Percentiles rank a stretch among this genome's conserved stretches.
Evolutionary conservation across 2,329 filamentous ascomycete genomes (phyloP).

Genomic region (Fusarium pseudograminearum): DNA sequence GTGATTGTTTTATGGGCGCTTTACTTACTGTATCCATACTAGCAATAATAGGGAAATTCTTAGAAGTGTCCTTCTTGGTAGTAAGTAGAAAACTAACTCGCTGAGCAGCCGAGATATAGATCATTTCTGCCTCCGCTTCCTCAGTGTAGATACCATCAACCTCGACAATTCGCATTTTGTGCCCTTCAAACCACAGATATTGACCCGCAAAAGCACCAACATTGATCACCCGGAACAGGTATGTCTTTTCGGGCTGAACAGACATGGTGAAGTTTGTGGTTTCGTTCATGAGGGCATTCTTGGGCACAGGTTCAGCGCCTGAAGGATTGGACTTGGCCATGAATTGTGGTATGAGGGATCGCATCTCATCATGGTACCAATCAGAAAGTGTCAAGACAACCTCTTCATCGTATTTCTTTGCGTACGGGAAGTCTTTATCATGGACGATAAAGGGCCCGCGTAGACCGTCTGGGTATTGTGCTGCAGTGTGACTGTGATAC

Average conservation of each 20-base stretch:
- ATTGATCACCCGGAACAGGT: constrained; percentile 78
- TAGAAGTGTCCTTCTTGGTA: constrained; percentile 69
- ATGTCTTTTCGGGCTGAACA: constrained; percentile 76
- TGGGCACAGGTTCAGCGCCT: constrained; percentile 73
- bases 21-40: constrained; percentile 75
- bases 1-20: accelerated
- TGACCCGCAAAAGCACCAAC: constrained; percentile 78
- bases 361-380: constrained; percentile 75
- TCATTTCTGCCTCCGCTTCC: constrained; percentile 67
- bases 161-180: constrained; percentile 77
- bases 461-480: constrained; percentile 78
- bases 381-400: constrained; percentile 74
- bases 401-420: constrained; percentile 70
- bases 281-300: constrained; percentile 79
- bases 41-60: constrained; percentile 75
- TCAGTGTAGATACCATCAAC: constrained; percentile 79
- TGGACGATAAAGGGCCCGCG: constrained; percentile 73
- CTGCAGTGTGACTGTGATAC: constrained; percentile 78
- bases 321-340: constrained; percentile 67
- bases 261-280: constrained; percentile 69
- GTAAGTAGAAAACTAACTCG: constrained; percentile 73
- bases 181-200: constrained; percentile 75
- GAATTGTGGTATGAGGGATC: constrained; percentile 60
- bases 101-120: constrained; percentile 77
- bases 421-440: constrained; percentile 70